Conservation (phyloP, 2,329 filamentous ascomycete genomes). For the Penicillium brasilianum region DNA sequence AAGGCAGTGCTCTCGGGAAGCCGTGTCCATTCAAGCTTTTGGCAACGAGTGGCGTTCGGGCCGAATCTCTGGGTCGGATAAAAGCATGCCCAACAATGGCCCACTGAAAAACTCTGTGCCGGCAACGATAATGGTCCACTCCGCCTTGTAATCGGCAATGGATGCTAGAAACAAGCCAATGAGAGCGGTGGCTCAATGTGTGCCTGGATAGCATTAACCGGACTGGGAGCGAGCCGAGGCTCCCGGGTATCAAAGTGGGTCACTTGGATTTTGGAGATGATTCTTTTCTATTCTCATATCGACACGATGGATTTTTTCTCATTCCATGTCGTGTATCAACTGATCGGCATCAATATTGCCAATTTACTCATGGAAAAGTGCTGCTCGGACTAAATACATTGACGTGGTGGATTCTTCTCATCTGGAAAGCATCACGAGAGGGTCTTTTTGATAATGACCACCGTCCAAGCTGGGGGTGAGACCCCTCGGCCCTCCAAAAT, state of each 20-base stretch:
- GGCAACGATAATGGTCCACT: neutral
- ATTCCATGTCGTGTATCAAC: neutral
- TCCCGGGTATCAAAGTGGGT: constrained; percentile 22
- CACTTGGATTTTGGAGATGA: constrained; percentile 4
- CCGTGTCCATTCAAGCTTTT: constrained; percentile 4
- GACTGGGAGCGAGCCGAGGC: constrained; percentile 20
- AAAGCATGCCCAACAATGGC: neutral
- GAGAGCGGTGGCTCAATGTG: neutral
- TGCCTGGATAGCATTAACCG: constrained; percentile 7
- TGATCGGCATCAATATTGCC: constrained; percentile 13
- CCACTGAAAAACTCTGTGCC: constrained; percentile 15
- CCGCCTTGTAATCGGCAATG: constrained; percentile 11
- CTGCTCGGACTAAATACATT: neutral
- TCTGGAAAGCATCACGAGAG: neutral
- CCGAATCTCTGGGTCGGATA: constrained; percentile 1
- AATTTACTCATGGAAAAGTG: neutral
- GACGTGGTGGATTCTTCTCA: neutral
- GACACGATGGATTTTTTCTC: constrained; percentile 7
- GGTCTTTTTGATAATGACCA: constrained; percentile 10
- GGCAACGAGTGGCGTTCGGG: constrained; percentile 6
- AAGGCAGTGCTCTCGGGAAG: constrained; percentile 4
- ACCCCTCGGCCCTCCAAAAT: constrained; percentile 30
- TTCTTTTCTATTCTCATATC: constrained; percentile 1
- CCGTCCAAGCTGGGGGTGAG: constrained; percentile 18
- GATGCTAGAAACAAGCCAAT: constrained; percentile 8